Conservation (phyloP, 495 filamentous ascomycete genomes). For the Penicillium salamii region DNA sequence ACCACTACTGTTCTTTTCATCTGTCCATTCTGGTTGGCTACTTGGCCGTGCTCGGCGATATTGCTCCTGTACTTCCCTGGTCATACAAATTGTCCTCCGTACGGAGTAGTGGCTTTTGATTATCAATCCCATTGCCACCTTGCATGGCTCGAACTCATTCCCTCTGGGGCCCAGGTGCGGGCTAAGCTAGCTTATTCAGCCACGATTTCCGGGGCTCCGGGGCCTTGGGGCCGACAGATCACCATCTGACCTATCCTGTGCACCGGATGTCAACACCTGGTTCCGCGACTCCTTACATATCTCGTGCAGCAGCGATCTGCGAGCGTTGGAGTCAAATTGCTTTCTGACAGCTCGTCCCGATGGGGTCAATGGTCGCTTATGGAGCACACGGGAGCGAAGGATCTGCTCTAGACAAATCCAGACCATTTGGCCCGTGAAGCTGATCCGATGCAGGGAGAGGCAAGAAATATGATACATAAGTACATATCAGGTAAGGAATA, state of each 20-base stretch:
- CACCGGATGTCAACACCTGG: not conserved
- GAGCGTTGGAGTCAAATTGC: not conserved
- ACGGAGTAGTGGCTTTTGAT: not conserved
- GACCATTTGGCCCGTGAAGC: not conserved
- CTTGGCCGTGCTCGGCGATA: not conserved
- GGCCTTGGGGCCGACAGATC: not conserved
- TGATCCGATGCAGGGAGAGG: constrained; percentile 2
- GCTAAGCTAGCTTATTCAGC: not conserved
- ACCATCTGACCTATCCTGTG: not conserved
- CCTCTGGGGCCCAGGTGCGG: no score
- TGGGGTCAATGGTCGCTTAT: not conserved
- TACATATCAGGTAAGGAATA: no score
- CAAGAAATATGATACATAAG: not conserved
- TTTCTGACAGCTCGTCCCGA: not conserved
- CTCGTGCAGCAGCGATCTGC: not conserved
- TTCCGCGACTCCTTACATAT: constrained; percentile 1
- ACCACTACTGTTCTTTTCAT: not conserved
- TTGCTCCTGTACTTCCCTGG: no score
- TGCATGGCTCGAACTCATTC: not conserved
- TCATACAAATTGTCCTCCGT: no score
- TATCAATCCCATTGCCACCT: not conserved
- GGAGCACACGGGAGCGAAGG: no score
- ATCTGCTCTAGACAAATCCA: no score
- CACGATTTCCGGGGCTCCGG: not conserved
- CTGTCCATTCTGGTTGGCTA: not conserved